Conservation (phyloP, 768 basidiomycete species). For the Termitomyces sp. region DNA sequence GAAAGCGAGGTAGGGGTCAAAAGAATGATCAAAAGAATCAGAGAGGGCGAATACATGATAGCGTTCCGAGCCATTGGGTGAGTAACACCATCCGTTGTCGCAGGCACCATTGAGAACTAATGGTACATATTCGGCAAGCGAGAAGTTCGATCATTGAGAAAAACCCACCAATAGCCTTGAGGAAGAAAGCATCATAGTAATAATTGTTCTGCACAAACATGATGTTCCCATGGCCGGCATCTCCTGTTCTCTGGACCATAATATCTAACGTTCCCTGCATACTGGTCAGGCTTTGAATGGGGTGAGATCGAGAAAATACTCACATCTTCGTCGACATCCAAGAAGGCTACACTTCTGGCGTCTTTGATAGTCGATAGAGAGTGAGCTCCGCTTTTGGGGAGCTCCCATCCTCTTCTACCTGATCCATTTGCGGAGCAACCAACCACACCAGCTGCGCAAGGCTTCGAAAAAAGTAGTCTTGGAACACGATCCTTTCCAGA, state of each 20-base stretch:
- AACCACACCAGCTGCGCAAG: conserved; percentile 50
- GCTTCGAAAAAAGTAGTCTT: conserved; percentile 60
- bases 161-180: conserved; percentile 86
- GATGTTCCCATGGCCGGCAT: conserved; percentile 57
- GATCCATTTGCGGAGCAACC: conserved; percentile 55
- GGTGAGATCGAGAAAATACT: conserved; percentile 28
- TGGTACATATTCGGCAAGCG: conserved; percentile 6
- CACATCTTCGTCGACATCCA: conserved; percentile 97
- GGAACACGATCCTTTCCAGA: conserved; percentile 49
- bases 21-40: not conserved
- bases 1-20: conserved; percentile 3
- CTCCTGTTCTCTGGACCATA: conserved; percentile 82
- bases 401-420: conserved; percentile 67
- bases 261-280: conserved; percentile 84
- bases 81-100: conserved; percentile 73
- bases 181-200: conserved; percentile 98
- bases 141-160: not conserved
- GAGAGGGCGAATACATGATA: conserved; percentile 65
- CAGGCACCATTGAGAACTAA: conserved; percentile 94
- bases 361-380: conserved; percentile 69
- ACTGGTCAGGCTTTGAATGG: not conserved
- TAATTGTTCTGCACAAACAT: conserved; percentile 95
- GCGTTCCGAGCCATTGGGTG: conserved; percentile 52
- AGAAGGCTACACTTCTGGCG: conserved; percentile 72
- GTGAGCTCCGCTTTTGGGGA: conserved; percentile 53